Conservation (phyloP, 768 basidiomycete species). For the Ramaria rubella region DNA sequence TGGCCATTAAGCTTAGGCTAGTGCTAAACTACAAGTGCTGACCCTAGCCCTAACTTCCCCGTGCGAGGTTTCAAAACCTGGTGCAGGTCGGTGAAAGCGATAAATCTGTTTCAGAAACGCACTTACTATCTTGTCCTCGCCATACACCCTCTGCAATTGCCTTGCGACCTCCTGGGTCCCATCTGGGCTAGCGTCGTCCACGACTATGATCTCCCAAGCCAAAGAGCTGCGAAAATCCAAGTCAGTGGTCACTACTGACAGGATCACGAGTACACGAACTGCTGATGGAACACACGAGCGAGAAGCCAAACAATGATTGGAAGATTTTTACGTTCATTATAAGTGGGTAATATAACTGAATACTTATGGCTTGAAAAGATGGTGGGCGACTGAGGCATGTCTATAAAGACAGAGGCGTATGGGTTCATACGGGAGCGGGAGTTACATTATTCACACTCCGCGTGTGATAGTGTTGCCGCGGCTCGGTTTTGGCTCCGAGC, state of each 20-base stretch:
- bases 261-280: constrained; percentile 43
- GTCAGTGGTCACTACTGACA: not conserved
- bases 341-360: constrained; percentile 89
- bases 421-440: constrained; percentile 21
- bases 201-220: constrained; percentile 83
- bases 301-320: constrained; percentile 85
- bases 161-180: constrained; percentile 85
- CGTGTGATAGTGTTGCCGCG: too few relatives aligned
- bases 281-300: constrained; percentile 65
- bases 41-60: constrained; percentile 91
- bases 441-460: too few relatives aligned
- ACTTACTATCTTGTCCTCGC: constrained; percentile 72
- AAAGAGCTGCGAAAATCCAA: constrained; percentile 43
- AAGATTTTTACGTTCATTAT: constrained; percentile 89
- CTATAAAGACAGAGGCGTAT: constrained; percentile 42
- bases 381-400: constrained; percentile 6
- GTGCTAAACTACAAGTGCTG: constrained; percentile 15
- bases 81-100: not conserved
- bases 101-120: not conserved
- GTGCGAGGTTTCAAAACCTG: constrained; percentile 81
- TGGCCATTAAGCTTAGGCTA: constrained; percentile 1
- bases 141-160: constrained; percentile 73
- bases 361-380: constrained; percentile 52
- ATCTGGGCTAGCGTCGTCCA: constrained; percentile 90
- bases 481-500: not conserved